phyloP scores from a whole-genome alignment of 2,329 filamentous ascomycete species.

The Alternaria angustiovoidea region DNA sequence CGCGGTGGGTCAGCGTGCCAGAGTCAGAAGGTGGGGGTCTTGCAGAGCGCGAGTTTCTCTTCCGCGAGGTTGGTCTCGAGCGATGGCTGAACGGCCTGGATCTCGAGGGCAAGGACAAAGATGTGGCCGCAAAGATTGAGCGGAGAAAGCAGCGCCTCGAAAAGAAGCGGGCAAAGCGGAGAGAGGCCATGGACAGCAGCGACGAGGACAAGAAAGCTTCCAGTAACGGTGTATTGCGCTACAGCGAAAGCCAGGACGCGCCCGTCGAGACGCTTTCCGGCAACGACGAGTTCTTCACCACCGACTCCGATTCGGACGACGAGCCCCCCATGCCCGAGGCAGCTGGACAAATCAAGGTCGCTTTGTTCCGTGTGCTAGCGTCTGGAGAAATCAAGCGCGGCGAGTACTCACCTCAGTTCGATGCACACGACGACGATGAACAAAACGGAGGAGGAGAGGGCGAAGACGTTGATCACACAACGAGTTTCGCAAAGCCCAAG shows the following conservation, averaged over 20 bases:
- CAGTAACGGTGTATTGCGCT: slow-evolving; percentile 73
- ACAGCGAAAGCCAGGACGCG: slow-evolving; percentile 77
- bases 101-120: slow-evolving; percentile 78
- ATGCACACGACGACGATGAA: slow-evolving; percentile 94
- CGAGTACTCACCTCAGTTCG: slow-evolving; percentile 97
- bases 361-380: slow-evolving; percentile 92
- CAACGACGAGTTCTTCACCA: slow-evolving; percentile 70
- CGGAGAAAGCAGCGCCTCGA: slow-evolving; percentile 74
- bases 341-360: slow-evolving; percentile 96
- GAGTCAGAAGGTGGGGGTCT: slow-evolving; percentile 90
- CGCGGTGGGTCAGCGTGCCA: slow-evolving; percentile 94
- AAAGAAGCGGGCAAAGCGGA: slow-evolving; percentile 81
- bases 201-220: slow-evolving; percentile 54
- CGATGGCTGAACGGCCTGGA: slow-evolving; percentile 96
- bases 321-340: slow-evolving; percentile 90
- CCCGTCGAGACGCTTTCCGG: slow-evolving; percentile 77
- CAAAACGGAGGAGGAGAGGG: slow-evolving; percentile 66
- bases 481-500: slow-evolving; percentile 96
- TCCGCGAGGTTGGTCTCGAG: slow-evolving; percentile 94
- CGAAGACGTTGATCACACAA: slow-evolving; percentile 94
- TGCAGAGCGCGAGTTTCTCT: slow-evolving; percentile 95
- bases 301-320: slow-evolving; percentile 76
- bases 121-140: slow-evolving; percentile 82
- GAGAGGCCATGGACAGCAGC: slow-evolving; percentile 62
- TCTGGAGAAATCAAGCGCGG: slow-evolving; percentile 97